Base-by-base conservation (phyloP, 352 stramenopile genomes). In the Phytopythium boreale region DNA sequence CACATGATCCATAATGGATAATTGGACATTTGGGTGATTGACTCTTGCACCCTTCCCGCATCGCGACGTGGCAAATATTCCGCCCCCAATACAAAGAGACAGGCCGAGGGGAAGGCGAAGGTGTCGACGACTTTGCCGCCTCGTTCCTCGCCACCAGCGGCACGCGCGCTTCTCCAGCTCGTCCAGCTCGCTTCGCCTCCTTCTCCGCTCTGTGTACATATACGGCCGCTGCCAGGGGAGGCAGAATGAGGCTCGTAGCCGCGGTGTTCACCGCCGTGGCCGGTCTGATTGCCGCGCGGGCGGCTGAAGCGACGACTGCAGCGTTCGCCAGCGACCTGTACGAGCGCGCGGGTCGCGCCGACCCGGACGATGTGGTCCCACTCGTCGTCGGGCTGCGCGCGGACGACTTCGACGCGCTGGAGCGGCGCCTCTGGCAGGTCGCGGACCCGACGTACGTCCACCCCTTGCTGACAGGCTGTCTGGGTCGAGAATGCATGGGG, bases 401-500 rank as follows among this genome's bases (percentile, higher is more conserved):
- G 12, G 51, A 37, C 6, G 79, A 91, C 74, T 90, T 88, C 66
- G 59, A 63, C 19, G 60, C 62, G 7, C 53, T 93, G 14, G 84
- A 91, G 68, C 64, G 63, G 37, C 67, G 63, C 29, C 71, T 93
- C 29, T 91, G 77, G 64, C 50, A 64, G 9, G 70, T 89, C 0
- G 88, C 84, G 0, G 64, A 89, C 57, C 84, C 84, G 10, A 69
- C 49, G 80, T 90, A 77, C 39, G 80, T 80, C n/a, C n/a, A n/a
- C n/a, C n/a, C 2, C 26, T 5, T 9, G 47, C 9, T 9, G 15
- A 8, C 39, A 4, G n/a, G n/a, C n/a, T 47, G 20, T 8, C 19
- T 7, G 8, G 22, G 41, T 15, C 41, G 41, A 47, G 15, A 47
- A 22, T 2, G 41, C 1, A 15, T 22, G 43, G 43, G 12, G 43